These are phyloP conservation scores for Claviceps humidiphila DNA, from an alignment of 2,329 filamentous ascomycete species.

Conservation along the genomic window DNA sequence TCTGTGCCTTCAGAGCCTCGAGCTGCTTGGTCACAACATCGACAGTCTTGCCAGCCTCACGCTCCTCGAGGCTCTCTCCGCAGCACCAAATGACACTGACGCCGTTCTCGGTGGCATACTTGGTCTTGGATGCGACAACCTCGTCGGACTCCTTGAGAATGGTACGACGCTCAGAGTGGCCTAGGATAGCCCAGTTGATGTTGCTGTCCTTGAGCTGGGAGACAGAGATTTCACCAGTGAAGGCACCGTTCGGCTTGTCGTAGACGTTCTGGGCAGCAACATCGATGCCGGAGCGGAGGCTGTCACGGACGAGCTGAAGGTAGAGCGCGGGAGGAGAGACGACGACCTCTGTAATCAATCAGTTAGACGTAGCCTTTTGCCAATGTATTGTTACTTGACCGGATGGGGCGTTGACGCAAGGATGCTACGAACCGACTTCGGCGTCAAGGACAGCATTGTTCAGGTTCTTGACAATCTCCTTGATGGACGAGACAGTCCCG, in stretches of 20 bases:
- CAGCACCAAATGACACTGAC: conserved; percentile 92
- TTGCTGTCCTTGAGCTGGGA: conserved; percentile 79
- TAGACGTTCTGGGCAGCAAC: conserved; percentile 95
- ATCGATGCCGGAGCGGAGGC: conserved; percentile 61
- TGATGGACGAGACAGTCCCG: conserved; percentile 79
- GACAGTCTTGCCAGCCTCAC: conserved; percentile 75
- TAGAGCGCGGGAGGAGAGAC: conserved; percentile 84
- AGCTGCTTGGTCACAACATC: conserved; percentile 78
- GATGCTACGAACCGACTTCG: conserved; percentile 48
- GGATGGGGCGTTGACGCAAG: conserved; percentile 1
- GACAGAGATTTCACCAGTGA: conserved; percentile 92
- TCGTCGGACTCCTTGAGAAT: conserved; percentile 77
- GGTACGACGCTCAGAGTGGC: conserved; percentile 89
- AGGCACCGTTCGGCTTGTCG: conserved; percentile 93
- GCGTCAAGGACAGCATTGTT: conserved; percentile 73
- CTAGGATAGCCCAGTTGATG: conserved; percentile 82
- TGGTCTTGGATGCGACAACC: conserved; percentile 86
- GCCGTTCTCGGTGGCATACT: conserved; percentile 77
- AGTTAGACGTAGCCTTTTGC: background rate
- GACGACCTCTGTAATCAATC: conserved; percentile 60
- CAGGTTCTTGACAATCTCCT: conserved; percentile 77
- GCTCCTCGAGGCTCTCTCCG: conserved; percentile 88
- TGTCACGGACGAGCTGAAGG: conserved; percentile 73
- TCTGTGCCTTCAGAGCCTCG: conserved; percentile 61
- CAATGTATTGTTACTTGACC: background rate